phyloP scores from a whole-genome alignment of 2,329 filamentous ascomycete genomes.

The Cercospora berteroae region DNA sequence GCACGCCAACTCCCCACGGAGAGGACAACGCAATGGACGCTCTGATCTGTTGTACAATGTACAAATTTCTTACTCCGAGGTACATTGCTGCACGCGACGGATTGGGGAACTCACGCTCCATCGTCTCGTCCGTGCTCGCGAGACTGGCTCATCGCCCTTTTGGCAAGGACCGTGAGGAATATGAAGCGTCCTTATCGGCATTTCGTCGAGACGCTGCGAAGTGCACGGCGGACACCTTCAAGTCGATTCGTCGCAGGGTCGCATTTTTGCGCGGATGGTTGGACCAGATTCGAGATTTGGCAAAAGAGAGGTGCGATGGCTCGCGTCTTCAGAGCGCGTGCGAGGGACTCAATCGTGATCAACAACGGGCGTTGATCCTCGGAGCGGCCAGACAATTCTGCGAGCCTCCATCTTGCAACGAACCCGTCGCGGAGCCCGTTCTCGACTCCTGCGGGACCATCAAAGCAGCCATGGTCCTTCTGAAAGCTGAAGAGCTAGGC shows the following conservation, averaged over 20 bases:
- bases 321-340: neutral
- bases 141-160: neutral
- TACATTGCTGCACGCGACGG: too few relatives aligned
- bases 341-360: too few relatives aligned
- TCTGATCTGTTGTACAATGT: too few relatives aligned
- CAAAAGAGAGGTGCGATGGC: neutral
- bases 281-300: neutral
- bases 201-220: neutral
- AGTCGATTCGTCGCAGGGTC: neutral
- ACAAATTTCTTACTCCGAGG: too few relatives aligned
- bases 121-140: neutral
- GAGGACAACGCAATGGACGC: too few relatives aligned
- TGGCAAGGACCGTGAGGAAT: neutral
- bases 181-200: neutral
- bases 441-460: neutral
- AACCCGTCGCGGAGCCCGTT: neutral
- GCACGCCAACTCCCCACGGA: too few relatives aligned
- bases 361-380: neutral
- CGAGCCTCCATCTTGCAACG: neutral
- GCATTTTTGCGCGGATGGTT: neutral
- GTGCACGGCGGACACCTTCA: neutral
- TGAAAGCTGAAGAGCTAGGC: neutral
- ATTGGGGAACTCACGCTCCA: neutral
- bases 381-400: neutral
- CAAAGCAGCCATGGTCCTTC: neutral